These are phyloP conservation scores for Mycosphaerella arachidis DNA, from an alignment of 2,329 filamentous ascomycete species.

Conservation along the genomic window DNA sequence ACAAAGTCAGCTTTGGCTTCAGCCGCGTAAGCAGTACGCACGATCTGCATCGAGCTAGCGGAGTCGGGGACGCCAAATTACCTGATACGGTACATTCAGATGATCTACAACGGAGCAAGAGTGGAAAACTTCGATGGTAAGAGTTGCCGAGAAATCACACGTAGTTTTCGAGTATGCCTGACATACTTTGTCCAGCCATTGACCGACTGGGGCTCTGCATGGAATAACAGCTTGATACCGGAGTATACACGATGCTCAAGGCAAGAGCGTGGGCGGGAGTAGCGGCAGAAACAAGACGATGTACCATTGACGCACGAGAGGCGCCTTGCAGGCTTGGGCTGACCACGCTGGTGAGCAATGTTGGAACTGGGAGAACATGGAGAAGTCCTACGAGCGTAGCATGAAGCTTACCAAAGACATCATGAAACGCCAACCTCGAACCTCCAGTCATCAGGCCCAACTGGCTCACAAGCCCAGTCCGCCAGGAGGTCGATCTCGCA, in stretches of 20 bases:
- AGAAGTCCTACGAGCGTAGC: conserved; percentile 48
- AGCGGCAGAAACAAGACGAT: conserved; percentile 27
- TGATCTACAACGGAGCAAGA: not conserved
- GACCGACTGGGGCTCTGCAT: conserved; percentile 32
- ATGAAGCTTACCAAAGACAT: conserved; percentile 16
- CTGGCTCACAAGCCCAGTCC: conserved; percentile 34
- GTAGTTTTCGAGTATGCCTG: too few relatives aligned
- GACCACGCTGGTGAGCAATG: conserved; percentile 56
- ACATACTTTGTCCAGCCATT: conserved; percentile 8
- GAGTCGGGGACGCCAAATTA: not conserved
- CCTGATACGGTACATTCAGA: not conserved
- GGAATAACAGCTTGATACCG: conserved; percentile 24
- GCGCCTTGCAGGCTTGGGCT: conserved; percentile 37
- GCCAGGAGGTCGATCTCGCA: conserved; percentile 33
- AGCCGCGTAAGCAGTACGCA: not conserved
- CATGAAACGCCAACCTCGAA: conserved; percentile 16
- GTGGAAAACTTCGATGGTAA: not conserved
- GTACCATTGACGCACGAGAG: conserved; percentile 29
- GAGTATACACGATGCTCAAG: conserved; percentile 26
- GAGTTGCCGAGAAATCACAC: too few relatives aligned
- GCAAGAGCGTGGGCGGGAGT: conserved; percentile 27
- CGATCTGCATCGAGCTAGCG: not conserved
- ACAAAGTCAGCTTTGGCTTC: not conserved
- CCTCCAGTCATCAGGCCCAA: conserved; percentile 35
- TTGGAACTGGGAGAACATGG: conserved; percentile 57